Percentiles rank a stretch among this genome's conserved stretches.
Conservation (phyloP, 495 filamentous ascomycete genomes). For the Hypoxylon crocopeplum region DNA sequence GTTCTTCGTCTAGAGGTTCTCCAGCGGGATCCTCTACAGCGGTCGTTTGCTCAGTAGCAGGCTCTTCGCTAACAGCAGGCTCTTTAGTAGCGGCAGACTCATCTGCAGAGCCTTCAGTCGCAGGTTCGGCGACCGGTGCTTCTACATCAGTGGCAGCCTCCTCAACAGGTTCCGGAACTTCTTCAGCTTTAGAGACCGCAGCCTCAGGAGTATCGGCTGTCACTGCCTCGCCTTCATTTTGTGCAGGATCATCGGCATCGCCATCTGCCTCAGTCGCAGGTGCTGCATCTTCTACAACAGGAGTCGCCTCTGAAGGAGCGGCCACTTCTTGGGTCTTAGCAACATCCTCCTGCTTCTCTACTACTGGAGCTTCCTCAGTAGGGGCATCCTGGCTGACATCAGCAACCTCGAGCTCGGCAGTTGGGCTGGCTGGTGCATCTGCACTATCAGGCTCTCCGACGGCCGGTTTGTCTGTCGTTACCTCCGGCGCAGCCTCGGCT, state of each 20-base stretch:
- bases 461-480: neutral
- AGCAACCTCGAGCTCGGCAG: neutral
- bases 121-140: conserved; percentile 6
- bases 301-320: neutral
- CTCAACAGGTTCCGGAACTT: conserved; percentile 1
- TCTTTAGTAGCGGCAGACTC: conserved; percentile 11
- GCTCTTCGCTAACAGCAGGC: conserved; percentile 6
- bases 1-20: neutral
- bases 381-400: neutral
- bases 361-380: neutral
- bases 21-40: no score
- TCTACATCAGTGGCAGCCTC: conserved; percentile 12
- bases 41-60: conserved; percentile 5
- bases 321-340: neutral
- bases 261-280: neutral
- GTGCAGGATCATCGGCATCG: neutral
- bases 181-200: neutral
- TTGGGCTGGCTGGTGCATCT: neutral
- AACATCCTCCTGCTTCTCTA: neutral
- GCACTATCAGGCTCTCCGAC: neutral
- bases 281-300: neutral
- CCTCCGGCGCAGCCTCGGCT: neutral
- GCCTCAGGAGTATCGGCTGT: neutral
- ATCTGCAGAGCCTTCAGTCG: conserved; percentile 14
- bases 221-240: neutral